Evolutionary conservation across 805 yeast species (phyloP).

Genomic region (Zygoascus flipseniorum): DNA sequence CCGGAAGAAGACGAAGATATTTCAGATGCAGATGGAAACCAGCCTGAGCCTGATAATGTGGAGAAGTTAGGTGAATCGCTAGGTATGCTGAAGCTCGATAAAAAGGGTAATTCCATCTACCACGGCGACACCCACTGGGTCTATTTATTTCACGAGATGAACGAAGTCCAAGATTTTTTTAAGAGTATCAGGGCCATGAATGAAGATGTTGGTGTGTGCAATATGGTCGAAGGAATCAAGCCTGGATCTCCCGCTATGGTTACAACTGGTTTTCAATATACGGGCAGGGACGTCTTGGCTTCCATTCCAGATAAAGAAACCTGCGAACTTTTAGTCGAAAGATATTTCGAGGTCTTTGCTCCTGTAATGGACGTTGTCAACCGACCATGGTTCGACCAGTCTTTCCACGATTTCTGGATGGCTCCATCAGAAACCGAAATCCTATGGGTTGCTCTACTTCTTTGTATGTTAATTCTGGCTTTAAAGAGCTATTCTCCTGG

Average conservation of each 20-base stretch:
- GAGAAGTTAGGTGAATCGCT: constrained; percentile 23
- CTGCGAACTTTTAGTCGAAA: constrained; percentile 20
- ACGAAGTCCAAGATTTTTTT: constrained; percentile 18
- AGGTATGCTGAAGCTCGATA: constrained; percentile 29
- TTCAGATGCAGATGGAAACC: background rate
- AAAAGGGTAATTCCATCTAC: constrained; percentile 25
- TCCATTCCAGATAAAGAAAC: constrained; percentile 18
- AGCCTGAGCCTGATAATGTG: background rate
- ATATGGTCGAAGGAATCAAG: background rate
- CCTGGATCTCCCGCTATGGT: background rate
- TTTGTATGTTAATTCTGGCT: constrained; percentile 23
- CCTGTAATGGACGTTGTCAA: constrained; percentile 23
- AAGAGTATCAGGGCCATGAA: constrained; percentile 4
- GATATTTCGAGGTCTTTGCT: constrained; percentile 23
- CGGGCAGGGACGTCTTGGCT: constrained; percentile 18
- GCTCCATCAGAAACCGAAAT: constrained; percentile 22
- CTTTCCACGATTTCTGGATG: constrained; percentile 24
- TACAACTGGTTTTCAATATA: background rate
- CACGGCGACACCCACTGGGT: constrained; percentile 31
- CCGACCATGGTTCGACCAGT: constrained; percentile 21
- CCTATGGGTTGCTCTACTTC: constrained; percentile 24
- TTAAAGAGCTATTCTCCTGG: constrained; percentile 20
- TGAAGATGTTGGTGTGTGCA: constrained; percentile 4
- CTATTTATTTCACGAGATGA: constrained; percentile 23
- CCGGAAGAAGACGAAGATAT: background rate